These are phyloP conservation scores for Botryotinia convoluta DNA, from an alignment of 2,329 filamentous ascomycete species.

Conservation along the genomic window DNA sequence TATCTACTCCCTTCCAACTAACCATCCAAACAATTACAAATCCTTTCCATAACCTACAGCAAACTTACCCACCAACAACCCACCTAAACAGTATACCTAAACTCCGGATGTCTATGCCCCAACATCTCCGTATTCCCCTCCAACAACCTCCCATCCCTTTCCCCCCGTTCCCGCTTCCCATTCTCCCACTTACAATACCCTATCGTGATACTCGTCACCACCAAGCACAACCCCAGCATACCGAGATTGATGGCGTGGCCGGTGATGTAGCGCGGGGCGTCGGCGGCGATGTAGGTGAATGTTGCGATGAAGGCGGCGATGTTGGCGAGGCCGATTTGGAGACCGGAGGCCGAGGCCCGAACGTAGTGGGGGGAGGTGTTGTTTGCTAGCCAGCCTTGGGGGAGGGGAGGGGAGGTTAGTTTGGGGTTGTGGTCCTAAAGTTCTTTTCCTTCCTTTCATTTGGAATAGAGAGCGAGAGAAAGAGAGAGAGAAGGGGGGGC, in stretches of 20 bases:
- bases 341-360: constrained; percentile 12
- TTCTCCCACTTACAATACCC: constrained; percentile 66
- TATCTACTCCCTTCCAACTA: not conserved
- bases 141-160: constrained; percentile 59
- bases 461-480: too few species aligned
- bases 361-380: constrained; percentile 17
- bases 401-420: not conserved
- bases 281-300: constrained; percentile 65
- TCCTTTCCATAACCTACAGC: too few species aligned
- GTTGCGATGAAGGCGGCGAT: constrained; percentile 65
- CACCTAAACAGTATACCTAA: constrained; percentile 60
- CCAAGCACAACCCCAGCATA: constrained; percentile 66
- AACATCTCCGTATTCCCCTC: constrained; percentile 62
- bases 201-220: constrained; percentile 67
- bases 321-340: constrained; percentile 59
- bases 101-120: constrained; percentile 69
- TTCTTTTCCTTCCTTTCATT: too few species aligned
- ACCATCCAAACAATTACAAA: too few species aligned
- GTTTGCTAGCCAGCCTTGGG: constrained; percentile 17
- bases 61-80: too few species aligned
- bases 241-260: constrained; percentile 74
- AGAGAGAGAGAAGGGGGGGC: not conserved
- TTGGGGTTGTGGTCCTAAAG: too few species aligned
- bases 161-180: constrained; percentile 58
- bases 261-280: constrained; percentile 54